Base-by-base conservation (phyloP, 345 rosid genomes). In the Boechera stricta region DNA sequence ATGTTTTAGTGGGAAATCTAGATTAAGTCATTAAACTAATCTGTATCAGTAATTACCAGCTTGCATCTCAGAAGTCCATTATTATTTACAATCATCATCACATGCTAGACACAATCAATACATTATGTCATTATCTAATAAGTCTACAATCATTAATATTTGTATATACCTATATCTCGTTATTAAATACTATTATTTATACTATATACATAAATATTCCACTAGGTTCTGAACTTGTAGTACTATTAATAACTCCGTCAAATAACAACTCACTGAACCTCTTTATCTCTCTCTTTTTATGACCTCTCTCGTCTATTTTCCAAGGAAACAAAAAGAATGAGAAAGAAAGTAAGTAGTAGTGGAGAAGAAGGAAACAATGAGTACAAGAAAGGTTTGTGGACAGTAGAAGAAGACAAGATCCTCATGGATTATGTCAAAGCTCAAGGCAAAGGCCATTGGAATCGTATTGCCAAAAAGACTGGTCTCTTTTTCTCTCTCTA, bases 391-490 rank as follows among this genome's bases (percentile, higher is more conserved):
- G 86, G 86, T 63, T 70, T 84, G 56, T 84, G 86, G 86, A 84
- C 84, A 52, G 83, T 45, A 38, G 86, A 81, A 72, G 86, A 84
- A 75, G 86, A 84, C 69, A 81, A 74, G 69, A 79, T 86, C 68
- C 84, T 88, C 64, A 71, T 70, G 75, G 90, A 86, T 72, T 83
- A 83, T 82, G 82, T 88, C 48, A 75, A 56, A 61, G 18, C 79
- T 59, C 87, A 88, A 77, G 92, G 90, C 73, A 86, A 85, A 75
- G 88, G 90, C 57, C 87, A 88, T 29, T 88, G 92, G 92, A 86
- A 83, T 79, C 89, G 85, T 3, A 72, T 83, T 7, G 82, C 88
- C 61, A 81, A 83, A 71, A 49, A 78, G 51, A 79, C 92, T 73
- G 92, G 92, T 86, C 68, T 61, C 66, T 21, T 29, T 28, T 5